Evolutionary conservation across 352 stramenopile genomes (phyloP).

Genomic region (Phytopythium kandeliae): DNA sequence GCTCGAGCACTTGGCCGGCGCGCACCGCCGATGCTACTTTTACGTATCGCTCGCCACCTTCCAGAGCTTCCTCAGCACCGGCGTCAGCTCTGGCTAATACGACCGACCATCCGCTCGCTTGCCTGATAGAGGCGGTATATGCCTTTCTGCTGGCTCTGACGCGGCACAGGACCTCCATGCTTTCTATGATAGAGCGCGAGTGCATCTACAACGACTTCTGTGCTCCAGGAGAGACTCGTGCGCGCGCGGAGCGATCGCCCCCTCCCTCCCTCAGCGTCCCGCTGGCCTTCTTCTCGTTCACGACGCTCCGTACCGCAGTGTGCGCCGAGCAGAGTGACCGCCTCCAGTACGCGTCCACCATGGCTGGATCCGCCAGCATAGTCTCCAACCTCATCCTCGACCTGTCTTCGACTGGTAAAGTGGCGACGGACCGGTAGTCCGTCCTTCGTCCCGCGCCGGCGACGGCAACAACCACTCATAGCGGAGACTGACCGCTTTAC

Average conservation of each 20-base stretch:
- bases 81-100: no score
- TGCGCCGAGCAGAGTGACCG: constrained; percentile 46
- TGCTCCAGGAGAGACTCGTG: constrained; percentile 26
- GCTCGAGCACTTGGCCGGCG: no score
- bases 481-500: neutral
- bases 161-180: no score
- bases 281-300: neutral
- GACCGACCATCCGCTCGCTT: no score
- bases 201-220: constrained; percentile 55
- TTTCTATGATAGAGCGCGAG: constrained; percentile 54
- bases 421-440: neutral
- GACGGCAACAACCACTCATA: no score
- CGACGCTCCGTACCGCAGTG: constrained; percentile 15
- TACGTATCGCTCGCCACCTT: no score
- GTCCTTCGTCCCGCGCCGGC: no score
- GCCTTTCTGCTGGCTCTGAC: no score
- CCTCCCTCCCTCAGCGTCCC: neutral
- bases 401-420: constrained; percentile 51
- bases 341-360: constrained; percentile 57
- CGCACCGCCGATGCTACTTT: no score
- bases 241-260: no score
- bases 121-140: no score
- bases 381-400: constrained; percentile 56
- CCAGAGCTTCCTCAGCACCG: no score
- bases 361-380: constrained; percentile 55